These are phyloP conservation scores for Chalaropsis ovoidea DNA, from an alignment of 2,329 filamentous ascomycete species.

Conservation along the genomic window DNA sequence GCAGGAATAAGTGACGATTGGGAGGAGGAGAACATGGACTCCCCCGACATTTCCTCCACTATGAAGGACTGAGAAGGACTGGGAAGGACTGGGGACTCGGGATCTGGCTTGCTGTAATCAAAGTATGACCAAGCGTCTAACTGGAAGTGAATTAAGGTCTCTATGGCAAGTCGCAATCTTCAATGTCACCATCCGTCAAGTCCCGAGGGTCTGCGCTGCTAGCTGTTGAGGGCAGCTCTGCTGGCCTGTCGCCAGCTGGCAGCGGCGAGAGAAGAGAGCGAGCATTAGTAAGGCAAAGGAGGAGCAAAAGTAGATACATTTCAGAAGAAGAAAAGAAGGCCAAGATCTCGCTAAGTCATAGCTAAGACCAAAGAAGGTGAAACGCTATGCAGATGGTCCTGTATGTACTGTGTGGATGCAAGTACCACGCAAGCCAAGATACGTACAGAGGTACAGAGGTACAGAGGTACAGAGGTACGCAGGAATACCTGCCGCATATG, in stretches of 20 bases:
- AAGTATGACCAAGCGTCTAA: neutral
- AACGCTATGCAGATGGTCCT: neutral
- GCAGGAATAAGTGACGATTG: slow-evolving; percentile 3
- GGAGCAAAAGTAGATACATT: neutral
- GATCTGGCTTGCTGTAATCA: neutral
- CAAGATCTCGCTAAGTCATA: neutral
- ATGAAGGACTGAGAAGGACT: neutral
- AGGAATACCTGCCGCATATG: neutral
- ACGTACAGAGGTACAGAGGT: neutral
- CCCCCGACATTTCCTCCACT: neutral
- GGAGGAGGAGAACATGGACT: neutral
- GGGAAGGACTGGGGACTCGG: neutral
- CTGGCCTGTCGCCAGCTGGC: neutral
- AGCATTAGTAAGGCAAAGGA: too few relatives aligned
- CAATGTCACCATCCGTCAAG: slow-evolving; percentile 6
- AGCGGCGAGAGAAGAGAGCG: neutral
- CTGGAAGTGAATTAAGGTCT: neutral
- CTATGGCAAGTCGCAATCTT: slow-evolving; percentile 3
- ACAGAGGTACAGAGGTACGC: neutral
- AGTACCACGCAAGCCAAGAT: too few relatives aligned
- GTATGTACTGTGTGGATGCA: too few relatives aligned
- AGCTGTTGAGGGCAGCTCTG: neutral
- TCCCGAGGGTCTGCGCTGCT: neutral
- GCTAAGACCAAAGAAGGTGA: neutral
- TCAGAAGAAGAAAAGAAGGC: neutral